phyloP scores from a whole-genome alignment of 768 basidiomycete genomes.

The Rhizopogon rudus region DNA sequence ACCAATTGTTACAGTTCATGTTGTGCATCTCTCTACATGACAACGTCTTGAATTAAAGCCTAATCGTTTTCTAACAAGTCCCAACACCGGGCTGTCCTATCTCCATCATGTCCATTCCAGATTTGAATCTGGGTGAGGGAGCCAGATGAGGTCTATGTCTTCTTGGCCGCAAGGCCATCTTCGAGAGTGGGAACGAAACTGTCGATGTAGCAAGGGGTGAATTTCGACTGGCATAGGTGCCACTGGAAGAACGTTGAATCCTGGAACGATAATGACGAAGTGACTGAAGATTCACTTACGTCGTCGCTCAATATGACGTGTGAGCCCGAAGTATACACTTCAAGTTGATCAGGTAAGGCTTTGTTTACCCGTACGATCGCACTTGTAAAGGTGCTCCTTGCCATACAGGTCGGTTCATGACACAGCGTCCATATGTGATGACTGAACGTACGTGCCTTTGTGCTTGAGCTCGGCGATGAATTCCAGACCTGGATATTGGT shows the following conservation, averaged over 20 bases:
- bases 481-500: background rate
- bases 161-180: constrained; percentile 7
- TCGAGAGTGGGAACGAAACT: constrained; percentile 9
- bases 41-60: too few relatives aligned
- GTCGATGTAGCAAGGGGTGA: constrained; percentile 12
- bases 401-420: background rate
- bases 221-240: constrained; percentile 7
- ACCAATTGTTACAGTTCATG: too few relatives aligned
- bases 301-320: background rate
- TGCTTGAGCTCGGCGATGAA: background rate
- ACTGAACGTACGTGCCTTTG: background rate
- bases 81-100: background rate
- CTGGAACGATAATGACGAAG: too few relatives aligned
- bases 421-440: background rate
- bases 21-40: too few relatives aligned
- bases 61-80: too few relatives aligned
- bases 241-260: background rate
- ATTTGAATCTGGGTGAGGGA: constrained; percentile 13
- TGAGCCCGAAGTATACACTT: background rate
- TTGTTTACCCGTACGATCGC: background rate
- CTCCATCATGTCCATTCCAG: constrained; percentile 9
- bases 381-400: background rate
- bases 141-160: constrained; percentile 11
- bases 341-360: background rate
- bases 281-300: background rate